Conservation (phyloP, 2,329 filamentous ascomycete species). For the Fusarium sp. region DNA sequence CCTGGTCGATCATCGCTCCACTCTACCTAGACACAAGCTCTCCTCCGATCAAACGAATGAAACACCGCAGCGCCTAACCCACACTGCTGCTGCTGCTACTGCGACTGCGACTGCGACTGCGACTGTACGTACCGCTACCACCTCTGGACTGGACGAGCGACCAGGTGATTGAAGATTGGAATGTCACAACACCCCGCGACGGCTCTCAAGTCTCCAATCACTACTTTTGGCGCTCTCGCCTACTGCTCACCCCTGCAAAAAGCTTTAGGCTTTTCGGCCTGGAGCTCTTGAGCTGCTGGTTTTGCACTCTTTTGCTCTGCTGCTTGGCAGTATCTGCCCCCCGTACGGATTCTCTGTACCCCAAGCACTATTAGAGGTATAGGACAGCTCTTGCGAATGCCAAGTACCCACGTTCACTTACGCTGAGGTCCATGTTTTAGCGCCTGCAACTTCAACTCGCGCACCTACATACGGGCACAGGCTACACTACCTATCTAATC, state of each 20-base stretch:
- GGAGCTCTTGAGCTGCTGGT: slow-evolving; percentile 19
- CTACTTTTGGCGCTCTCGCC: slow-evolving; percentile 44
- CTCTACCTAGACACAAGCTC: slow-evolving; percentile 38
- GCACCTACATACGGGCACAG: slow-evolving; percentile 4
- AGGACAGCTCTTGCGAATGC: slow-evolving; percentile 1
- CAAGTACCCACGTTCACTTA: slow-evolving; percentile 10
- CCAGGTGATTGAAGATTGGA: slow-evolving; percentile 50
- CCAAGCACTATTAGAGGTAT: not conserved
- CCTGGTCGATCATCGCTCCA: slow-evolving; percentile 52
- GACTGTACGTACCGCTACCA: slow-evolving; percentile 26
- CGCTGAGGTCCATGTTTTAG: slow-evolving; percentile 22
- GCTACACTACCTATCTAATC: slow-evolving; percentile 3
- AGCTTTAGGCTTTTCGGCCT: slow-evolving; percentile 26
- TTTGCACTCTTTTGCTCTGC: slow-evolving; percentile 6
- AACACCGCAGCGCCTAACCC: slow-evolving; percentile 53
- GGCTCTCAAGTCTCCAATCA: slow-evolving; percentile 41
- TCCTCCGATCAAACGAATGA: slow-evolving; percentile 51
- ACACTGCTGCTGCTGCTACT: slow-evolving; percentile 24
- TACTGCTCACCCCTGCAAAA: slow-evolving; percentile 40
- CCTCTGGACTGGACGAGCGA: slow-evolving; percentile 47
- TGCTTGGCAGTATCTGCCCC: not conserved
- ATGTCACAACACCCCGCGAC: slow-evolving; percentile 50
- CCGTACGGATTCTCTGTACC: slow-evolving; percentile 10
- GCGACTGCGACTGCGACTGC: not conserved
- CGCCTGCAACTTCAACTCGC: slow-evolving; percentile 30